A percentile compares a stretch with the other conserved stretches of the same genome.
Evolutionary conservation across 148 eudicot species (phyloP).

Genomic region (Fallopia convolvulus): DNA sequence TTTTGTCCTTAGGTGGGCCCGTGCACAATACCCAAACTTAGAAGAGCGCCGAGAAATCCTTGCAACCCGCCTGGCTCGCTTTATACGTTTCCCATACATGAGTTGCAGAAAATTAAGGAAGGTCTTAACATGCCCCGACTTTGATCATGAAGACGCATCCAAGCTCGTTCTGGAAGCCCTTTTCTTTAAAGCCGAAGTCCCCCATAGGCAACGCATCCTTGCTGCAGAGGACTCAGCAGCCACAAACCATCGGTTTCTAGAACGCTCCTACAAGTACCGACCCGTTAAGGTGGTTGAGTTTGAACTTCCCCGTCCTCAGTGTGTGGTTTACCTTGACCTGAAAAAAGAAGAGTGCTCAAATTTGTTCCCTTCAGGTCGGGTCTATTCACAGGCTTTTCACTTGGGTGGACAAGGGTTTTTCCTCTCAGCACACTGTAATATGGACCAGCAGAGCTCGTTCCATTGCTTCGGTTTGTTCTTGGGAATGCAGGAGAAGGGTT

Average conservation of each 20-base stretch:
- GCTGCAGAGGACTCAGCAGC: slow-evolving; percentile 51
- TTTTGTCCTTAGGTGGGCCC: slow-evolving; percentile 72
- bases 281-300: slow-evolving; percentile 86
- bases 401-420: slow-evolving; percentile 92
- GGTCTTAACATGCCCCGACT: slow-evolving; percentile 65
- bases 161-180: slow-evolving; percentile 80
- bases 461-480: slow-evolving; percentile 82
- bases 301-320: slow-evolving; percentile 74
- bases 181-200: slow-evolving; percentile 82
- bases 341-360: slow-evolving; percentile 69
- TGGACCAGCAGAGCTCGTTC: slow-evolving; percentile 85
- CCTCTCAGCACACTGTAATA: slow-evolving; percentile 86
- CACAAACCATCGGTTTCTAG: slow-evolving; percentile 49
- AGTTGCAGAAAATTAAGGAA: slow-evolving; percentile 76
- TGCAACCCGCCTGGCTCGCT: slow-evolving; percentile 57
- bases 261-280: slow-evolving; percentile 78
- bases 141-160: slow-evolving; percentile 73
- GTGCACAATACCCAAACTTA: slow-evolving; percentile 52
- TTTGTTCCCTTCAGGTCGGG: slow-evolving; percentile 70
- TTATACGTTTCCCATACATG: slow-evolving; percentile 82
- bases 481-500: slow-evolving; percentile 94
- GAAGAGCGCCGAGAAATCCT: slow-evolving; percentile 80
- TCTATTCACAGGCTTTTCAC: slow-evolving; percentile 91
- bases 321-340: slow-evolving; percentile 84
- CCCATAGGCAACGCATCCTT: slow-evolving; percentile 64